phyloP scores from a whole-genome alignment of 78 protist genomes.

The Dictyostelium intermedium region DNA sequence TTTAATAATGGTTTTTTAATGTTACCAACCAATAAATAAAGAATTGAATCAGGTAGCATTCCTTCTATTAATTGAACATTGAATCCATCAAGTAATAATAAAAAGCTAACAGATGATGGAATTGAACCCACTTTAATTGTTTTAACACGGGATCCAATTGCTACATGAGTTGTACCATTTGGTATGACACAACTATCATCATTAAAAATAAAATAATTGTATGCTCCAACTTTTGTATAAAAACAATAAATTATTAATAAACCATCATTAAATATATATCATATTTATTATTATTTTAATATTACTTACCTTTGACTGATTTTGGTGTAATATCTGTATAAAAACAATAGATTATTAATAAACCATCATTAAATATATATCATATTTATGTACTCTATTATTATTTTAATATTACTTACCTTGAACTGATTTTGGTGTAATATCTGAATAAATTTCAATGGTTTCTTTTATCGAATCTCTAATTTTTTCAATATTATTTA shows the following conservation, averaged over 20 bases:
- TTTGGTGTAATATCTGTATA: no score
- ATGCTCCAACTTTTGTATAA: neutral
- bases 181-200: neutral
- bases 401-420: neutral
- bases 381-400: no score
- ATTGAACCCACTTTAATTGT: neutral
- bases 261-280: no score
- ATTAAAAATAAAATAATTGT: no score
- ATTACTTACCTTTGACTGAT: no score
- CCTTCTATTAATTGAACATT: neutral
- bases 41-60: neutral
- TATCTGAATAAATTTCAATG: neutral
- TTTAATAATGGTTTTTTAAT: neutral
- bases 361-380: no score
- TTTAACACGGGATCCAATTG: neutral
- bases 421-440: neutral
- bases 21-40: neutral
- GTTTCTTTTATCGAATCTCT: neutral
- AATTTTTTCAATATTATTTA: neutral
- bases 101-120: neutral
- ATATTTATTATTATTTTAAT: no score
- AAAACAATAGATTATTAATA: no score
- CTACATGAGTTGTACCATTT: neutral
- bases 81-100: neutral
- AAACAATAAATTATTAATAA: no score